Conservation (phyloP, 1,139 yeast species). For the Blastobotrys arbuscula region DNA sequence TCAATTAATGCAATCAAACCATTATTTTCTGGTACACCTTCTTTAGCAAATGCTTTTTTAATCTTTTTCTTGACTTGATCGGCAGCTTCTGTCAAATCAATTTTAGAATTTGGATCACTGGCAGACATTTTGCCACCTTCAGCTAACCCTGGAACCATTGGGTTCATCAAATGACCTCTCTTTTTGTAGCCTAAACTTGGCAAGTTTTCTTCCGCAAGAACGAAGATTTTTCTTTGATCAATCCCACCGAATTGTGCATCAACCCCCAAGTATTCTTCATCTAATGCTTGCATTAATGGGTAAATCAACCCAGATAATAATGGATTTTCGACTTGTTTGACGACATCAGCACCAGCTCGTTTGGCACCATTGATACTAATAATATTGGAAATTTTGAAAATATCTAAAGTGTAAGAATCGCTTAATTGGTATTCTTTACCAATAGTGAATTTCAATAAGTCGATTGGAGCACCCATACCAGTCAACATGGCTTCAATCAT, state of each 20-base stretch:
- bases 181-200: conserved; percentile 86
- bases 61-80: conserved; percentile 85
- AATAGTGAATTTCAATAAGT: conserved; percentile 70
- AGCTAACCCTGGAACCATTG: conserved; percentile 95
- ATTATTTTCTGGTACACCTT: conserved; percentile 87
- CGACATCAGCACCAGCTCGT: conserved; percentile 99
- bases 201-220: conserved; percentile 91
- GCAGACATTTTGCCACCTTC: conserved; percentile 99
- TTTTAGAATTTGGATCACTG: conserved; percentile 96
- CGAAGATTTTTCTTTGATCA: conserved; percentile 97
- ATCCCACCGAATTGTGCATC: conserved; percentile 99
- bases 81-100: conserved; percentile 87
- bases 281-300: conserved; percentile 98
- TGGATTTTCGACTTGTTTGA: conserved; percentile 94
- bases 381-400: conserved; percentile 73
- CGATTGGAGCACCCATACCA: conserved; percentile 88
- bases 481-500: conserved; percentile 77
- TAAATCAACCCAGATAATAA: conserved; percentile 88
- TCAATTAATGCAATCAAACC: conserved; percentile 85
- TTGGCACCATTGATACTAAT: conserved; percentile 95
- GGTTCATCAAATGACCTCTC: conserved; percentile 97
- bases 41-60: conserved; percentile 89
- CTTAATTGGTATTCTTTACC: conserved; percentile 86
- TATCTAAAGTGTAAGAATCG: conserved; percentile 77
- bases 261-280: conserved; percentile 81